Conservation (phyloP, 1,139 yeast genomes). For the Yamadazyma buinensis region DNA sequence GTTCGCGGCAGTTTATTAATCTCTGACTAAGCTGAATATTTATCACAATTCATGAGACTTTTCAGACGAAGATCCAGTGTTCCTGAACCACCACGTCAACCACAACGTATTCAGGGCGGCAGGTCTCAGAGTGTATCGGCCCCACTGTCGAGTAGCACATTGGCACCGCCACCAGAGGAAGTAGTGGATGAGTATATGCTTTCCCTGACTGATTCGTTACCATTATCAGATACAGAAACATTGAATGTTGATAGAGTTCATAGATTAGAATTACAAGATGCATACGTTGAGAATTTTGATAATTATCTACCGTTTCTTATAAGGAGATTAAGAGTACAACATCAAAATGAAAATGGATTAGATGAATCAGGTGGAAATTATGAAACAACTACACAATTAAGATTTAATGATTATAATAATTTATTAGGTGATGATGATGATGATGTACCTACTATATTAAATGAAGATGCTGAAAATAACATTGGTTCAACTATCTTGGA, state of each 20-base stretch:
- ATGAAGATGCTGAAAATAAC: constrained; percentile 14
- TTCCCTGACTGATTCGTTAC: constrained; percentile 13
- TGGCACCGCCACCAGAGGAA: background rate
- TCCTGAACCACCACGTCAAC: constrained; percentile 1
- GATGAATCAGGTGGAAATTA: background rate
- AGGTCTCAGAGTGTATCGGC: constrained; percentile 1
- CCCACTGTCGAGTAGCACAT: background rate
- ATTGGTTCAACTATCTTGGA: constrained; percentile 13
- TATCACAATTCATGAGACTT: too few relatives aligned
- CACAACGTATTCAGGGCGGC: background rate
- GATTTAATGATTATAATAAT: too few relatives aligned
- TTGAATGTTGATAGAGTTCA: constrained; percentile 17
- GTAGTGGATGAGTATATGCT: constrained; percentile 7
- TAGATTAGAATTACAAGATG: constrained; percentile 32
- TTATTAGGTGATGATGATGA: constrained; percentile 11
- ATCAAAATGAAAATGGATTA: constrained; percentile 2
- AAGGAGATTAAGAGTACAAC: constrained; percentile 21
- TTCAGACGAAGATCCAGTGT: constrained; percentile 4
- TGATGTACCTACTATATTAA: constrained; percentile 22
- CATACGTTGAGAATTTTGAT: constrained; percentile 36
- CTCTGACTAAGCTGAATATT: too few relatives aligned
- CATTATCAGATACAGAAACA: constrained; percentile 25
- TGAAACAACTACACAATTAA: background rate
- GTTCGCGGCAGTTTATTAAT: too few relatives aligned
- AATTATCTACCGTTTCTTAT: constrained; percentile 36